Percentiles rank a stretch among this genome's conserved stretches.
These are phyloP conservation scores for Suillus subaureus DNA, from an alignment of 768 basidiomycete species.

Conservation along the genomic window DNA sequence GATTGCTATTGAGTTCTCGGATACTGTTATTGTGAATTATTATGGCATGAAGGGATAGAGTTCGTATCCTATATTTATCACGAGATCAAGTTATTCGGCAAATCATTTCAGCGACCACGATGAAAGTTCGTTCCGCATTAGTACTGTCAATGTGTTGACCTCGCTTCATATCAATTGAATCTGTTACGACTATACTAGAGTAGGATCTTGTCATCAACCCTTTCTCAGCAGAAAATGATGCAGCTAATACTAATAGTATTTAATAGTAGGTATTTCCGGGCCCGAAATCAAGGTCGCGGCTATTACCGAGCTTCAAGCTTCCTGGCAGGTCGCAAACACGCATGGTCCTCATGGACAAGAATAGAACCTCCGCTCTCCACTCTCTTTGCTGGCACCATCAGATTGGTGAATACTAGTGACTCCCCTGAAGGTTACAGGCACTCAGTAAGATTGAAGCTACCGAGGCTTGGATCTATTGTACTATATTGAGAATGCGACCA, in stretches of 20 bases:
- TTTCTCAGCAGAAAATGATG: neutral
- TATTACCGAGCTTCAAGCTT: neutral
- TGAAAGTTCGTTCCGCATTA: neutral
- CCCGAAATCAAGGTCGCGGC: neutral
- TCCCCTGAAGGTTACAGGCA: neutral
- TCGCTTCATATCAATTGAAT: too few relatives aligned
- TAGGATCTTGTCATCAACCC: too few relatives aligned
- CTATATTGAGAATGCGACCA: neutral
- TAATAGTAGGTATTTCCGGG: neutral
- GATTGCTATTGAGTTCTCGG: neutral
- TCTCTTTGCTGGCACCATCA: neutral
- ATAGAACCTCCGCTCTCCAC: neutral
- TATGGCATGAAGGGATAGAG: conserved; percentile 3
- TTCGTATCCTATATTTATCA: neutral
- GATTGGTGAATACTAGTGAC: neutral
- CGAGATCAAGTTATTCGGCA: neutral
- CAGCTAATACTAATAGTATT: neutral
- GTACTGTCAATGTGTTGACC: neutral
- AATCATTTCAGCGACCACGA: neutral
- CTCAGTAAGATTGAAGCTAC: neutral
- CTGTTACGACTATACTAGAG: too few relatives aligned
- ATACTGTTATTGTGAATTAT: neutral
- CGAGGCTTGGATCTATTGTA: neutral
- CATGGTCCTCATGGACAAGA: neutral
- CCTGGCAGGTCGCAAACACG: neutral